Conservation (phyloP, 2,329 filamentous ascomycete species). For the Alternaria solani region DNA sequence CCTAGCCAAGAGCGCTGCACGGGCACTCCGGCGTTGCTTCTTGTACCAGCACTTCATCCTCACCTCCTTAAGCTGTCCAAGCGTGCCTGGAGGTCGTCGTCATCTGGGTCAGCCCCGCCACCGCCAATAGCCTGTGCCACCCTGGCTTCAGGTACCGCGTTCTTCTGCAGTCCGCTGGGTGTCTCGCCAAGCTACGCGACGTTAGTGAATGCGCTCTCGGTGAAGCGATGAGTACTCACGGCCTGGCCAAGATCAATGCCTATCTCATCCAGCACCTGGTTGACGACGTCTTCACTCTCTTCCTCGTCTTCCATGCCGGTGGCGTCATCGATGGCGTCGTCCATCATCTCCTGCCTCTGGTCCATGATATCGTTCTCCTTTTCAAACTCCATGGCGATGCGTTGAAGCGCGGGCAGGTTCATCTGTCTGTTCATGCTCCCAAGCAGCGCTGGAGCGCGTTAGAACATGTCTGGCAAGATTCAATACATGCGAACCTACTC, state of each 20-base stretch:
- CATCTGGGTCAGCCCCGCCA: constrained; percentile 73
- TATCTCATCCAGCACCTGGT: constrained; percentile 96
- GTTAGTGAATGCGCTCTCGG: constrained; percentile 19
- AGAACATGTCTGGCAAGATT: constrained; percentile 11
- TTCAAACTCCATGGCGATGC: constrained; percentile 99
- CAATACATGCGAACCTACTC: constrained; percentile 24
- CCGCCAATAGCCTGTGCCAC: constrained; percentile 86
- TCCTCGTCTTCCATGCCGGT: constrained; percentile 92
- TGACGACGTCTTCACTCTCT: constrained; percentile 95
- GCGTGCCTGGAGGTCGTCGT: constrained; percentile 93
- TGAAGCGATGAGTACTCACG: constrained; percentile 62
- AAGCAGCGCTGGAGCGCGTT: constrained; percentile 67
- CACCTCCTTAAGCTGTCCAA: constrained; percentile 81
- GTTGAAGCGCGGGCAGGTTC: constrained; percentile 93
- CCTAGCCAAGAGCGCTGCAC: not conserved
- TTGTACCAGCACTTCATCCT: constrained; percentile 13
- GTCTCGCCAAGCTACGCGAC: constrained; percentile 82
- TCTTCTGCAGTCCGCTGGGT: constrained; percentile 80
- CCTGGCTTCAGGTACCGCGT: constrained; percentile 74
- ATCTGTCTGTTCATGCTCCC: constrained; percentile 98
- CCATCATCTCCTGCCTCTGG: constrained; percentile 99
- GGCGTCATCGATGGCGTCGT: constrained; percentile 96
- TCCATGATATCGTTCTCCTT: constrained; percentile 99
- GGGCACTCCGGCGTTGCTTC: not conserved
- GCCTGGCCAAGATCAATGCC: constrained; percentile 90